These are phyloP conservation scores for Lentinula edodes DNA, from an alignment of 768 basidiomycete genomes.

Conservation along the genomic window DNA sequence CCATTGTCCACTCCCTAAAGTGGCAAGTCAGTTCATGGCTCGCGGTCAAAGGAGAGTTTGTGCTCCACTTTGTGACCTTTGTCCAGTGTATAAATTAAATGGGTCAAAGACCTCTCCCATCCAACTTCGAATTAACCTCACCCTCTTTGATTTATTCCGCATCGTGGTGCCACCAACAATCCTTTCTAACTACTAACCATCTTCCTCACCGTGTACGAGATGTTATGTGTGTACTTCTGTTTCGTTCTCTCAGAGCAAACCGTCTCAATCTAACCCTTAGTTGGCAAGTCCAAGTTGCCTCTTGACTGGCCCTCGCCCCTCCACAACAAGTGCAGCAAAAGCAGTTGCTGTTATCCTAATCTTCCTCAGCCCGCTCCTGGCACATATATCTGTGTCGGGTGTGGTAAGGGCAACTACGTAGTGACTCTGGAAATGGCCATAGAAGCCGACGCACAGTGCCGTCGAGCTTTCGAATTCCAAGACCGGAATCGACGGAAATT, in stretches of 20 bases:
- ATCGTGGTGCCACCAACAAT: not conserved
- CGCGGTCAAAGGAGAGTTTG: not conserved
- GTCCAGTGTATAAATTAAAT: not conserved
- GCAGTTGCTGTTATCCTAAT: constrained; percentile 25
- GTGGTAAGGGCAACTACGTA: not conserved
- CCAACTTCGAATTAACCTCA: not conserved
- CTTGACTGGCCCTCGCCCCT: constrained; percentile 29
- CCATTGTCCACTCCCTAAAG: not conserved
- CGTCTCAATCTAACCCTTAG: not conserved
- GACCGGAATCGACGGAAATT: not conserved
- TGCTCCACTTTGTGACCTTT: not conserved
- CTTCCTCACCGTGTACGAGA: not conserved
- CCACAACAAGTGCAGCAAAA: constrained; percentile 30
- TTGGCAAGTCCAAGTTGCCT: constrained; percentile 14
- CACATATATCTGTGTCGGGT: constrained; percentile 19
- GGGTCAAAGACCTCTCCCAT: not conserved
- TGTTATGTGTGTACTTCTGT: not conserved
- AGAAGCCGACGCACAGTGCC: not conserved
- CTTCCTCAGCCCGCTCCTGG: constrained; percentile 23
- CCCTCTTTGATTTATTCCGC: too few species aligned
- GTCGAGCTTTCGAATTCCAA: not conserved
- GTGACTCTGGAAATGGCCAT: not conserved
- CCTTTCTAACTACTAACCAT: not conserved
- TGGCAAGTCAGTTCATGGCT: not conserved
- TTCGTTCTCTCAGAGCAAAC: not conserved